Base-by-base conservation (phyloP, 2,329 filamentous ascomycete species). In the Neofusicoccum parvum region DNA sequence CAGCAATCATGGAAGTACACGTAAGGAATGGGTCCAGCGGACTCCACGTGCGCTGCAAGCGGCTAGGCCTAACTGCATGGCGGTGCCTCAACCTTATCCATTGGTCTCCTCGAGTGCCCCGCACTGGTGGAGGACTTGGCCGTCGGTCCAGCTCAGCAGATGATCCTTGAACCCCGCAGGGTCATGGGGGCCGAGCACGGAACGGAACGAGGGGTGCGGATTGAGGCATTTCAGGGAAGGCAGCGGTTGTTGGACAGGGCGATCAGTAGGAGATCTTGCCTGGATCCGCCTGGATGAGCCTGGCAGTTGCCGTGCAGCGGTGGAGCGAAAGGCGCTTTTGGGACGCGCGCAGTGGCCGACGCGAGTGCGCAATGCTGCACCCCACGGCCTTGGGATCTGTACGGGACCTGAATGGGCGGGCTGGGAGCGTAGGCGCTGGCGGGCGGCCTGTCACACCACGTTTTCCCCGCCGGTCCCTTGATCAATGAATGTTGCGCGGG, bases 1-100 rank as follows among this genome's bases (percentile, higher is more conserved):
- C 50, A 56, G 62, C 62, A 65, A 65, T 65, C 62, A 65, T 48
- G 41, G 51, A 32, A 50, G 62, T 41, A 65, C 62, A 65, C 62
- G 62, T 64, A 46, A 41, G 50, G 37, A 39, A 48, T 49, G 58
- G 58, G 39, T 48, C 58, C 58, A 23, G 32, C 43, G 43, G 48
- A 27, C 36, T 39, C 17, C 59, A 62, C 59, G 59, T 62, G 46
- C 23, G 39, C 36, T 36, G 37, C 34, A 51, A 51, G 48, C 45
- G 46, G 59, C 59, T 50, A 62, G 59, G 17, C n/a, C 48, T 37
- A 7, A 48, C 11, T 5, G 48, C 48, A 27, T 11, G 48, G 48
- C 48, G 23, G 32, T 12, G n/a, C n/a, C 17, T 23, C 34, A 46
- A 53, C 34, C 56, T 60, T 60, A 60, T 60, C 56, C 27, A 60